Percentiles rank a stretch among this genome's conserved stretches.
phyloP scores from a whole-genome alignment of 805 yeast species.

The Sungouiozyma intestinalis region DNA sequence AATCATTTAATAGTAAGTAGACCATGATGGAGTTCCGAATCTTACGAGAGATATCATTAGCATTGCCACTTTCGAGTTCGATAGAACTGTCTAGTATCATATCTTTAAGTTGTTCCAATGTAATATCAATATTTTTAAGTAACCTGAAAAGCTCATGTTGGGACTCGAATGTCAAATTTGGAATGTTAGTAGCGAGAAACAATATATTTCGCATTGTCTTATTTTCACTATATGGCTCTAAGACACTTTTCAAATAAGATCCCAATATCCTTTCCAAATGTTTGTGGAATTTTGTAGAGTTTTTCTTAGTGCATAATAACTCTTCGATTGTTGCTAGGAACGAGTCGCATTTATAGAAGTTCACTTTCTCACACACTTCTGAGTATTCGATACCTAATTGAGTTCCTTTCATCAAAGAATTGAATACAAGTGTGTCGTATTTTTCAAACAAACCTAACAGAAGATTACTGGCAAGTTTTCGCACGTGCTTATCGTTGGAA shows the following conservation, averaged over 20 bases:
- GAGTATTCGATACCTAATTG: slow-evolving; percentile 40
- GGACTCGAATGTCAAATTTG: slow-evolving; percentile 11
- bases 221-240: slow-evolving; percentile 4
- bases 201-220: slow-evolving; percentile 10
- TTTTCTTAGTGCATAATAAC: slow-evolving; percentile 12
- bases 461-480: slow-evolving; percentile 39
- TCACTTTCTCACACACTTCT: slow-evolving; percentile 2
- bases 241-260: slow-evolving; percentile 6
- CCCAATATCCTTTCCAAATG: slow-evolving; percentile 9
- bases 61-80: slow-evolving; percentile 2
- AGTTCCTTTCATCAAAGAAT: slow-evolving; percentile 55
- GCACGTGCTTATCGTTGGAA: slow-evolving; percentile 35
- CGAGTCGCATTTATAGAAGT: slow-evolving; percentile 7
- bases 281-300: slow-evolving; percentile 11
- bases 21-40: slow-evolving; percentile 6
- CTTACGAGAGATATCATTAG: neutral
- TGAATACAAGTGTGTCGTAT: slow-evolving; percentile 62
- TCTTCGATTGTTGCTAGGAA: slow-evolving; percentile 13
- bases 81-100: slow-evolving; percentile 10
- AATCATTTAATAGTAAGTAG: slow-evolving; percentile 9
- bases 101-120: slow-evolving; percentile 20
- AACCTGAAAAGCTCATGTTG: slow-evolving; percentile 16
- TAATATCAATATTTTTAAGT: slow-evolving; percentile 12
- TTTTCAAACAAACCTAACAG: slow-evolving; percentile 50
- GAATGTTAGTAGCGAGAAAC: slow-evolving; percentile 16